These are phyloP conservation scores for Pseudocercospora macadamiae DNA, from an alignment of 2,329 filamentous ascomycete genomes.

Conservation along the genomic window DNA sequence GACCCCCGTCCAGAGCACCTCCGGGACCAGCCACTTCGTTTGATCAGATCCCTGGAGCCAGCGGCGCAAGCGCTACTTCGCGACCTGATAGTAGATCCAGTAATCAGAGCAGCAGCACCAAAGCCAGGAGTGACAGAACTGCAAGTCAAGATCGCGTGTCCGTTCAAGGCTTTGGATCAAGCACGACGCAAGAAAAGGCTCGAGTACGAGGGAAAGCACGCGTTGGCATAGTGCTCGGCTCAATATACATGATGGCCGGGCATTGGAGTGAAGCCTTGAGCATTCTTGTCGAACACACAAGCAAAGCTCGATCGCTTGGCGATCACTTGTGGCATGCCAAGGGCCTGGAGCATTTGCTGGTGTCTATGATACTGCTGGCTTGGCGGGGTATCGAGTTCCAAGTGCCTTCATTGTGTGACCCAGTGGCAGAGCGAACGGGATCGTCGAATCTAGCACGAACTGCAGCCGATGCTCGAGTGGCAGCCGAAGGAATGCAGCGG, in stretches of 20 bases:
- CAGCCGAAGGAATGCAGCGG: constrained; percentile 31
- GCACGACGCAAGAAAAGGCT: constrained; percentile 59
- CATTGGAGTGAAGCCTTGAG: constrained; percentile 86
- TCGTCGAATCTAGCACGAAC: constrained; percentile 30
- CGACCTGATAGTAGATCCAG: constrained; percentile 41
- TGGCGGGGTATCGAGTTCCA: constrained; percentile 85
- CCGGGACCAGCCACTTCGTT: constrained; percentile 57
- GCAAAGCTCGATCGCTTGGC: constrained; percentile 74
- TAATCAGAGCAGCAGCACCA: constrained; percentile 21
- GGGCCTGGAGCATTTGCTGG: constrained; percentile 81
- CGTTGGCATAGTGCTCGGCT: constrained; percentile 77
- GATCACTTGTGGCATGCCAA: constrained; percentile 99
- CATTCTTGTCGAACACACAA: constrained; percentile 79
- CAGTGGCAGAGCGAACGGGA: constrained; percentile 31
- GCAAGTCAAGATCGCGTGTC: constrained; percentile 61
- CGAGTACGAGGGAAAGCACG: constrained; percentile 81
- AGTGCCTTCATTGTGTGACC: constrained; percentile 51
- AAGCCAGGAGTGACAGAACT: constrained; percentile 27
- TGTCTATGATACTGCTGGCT: constrained; percentile 79
- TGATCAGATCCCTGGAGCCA: constrained; percentile 54
- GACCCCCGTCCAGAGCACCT: constrained; percentile 29
- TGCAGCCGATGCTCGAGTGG: constrained; percentile 28
- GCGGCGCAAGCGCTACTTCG: constrained; percentile 40
- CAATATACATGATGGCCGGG: constrained; percentile 84
- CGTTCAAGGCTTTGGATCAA: constrained; percentile 65